Evolutionary conservation across 805 yeast genomes (phyloP).

Genomic region (Myxozyma kluyveri): DNA sequence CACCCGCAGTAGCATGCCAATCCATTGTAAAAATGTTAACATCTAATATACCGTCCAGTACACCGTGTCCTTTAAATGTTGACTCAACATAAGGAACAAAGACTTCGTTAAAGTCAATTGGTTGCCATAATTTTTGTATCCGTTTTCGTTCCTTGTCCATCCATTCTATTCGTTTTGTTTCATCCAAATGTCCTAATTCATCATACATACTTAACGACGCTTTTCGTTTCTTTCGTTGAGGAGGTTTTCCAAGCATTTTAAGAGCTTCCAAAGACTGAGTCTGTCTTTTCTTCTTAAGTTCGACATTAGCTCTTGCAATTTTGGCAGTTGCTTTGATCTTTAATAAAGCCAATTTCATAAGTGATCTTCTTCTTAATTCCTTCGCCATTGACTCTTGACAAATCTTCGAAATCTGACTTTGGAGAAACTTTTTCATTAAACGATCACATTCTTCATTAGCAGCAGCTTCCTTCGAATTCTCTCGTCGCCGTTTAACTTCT

Average conservation of each 20-base stretch:
- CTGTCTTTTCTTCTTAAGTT: conserved; percentile 41
- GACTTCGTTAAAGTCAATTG: conserved; percentile 43
- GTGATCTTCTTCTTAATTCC: conserved; percentile 36
- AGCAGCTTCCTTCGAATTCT: conserved; percentile 41
- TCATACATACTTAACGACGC: conserved; percentile 7
- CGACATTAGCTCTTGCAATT: conserved; percentile 31
- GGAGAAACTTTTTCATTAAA: not conserved
- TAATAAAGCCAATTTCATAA: conserved; percentile 39
- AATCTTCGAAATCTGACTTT: conserved; percentile 40
- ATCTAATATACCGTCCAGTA: conserved; percentile 35
- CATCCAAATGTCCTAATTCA: conserved; percentile 29
- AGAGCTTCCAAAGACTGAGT: conserved; percentile 39
- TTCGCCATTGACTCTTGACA: conserved; percentile 49
- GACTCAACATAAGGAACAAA: conserved; percentile 36
- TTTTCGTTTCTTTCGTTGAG: conserved; percentile 6
- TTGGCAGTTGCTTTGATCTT: conserved; percentile 39
- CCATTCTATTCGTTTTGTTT: conserved; percentile 19
- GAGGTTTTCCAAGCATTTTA: conserved; percentile 24
- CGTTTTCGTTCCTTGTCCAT: conserved; percentile 38
- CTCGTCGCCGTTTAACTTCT: conserved; percentile 29
- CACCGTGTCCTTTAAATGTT: conserved; percentile 35
- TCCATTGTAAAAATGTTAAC: conserved; percentile 48
- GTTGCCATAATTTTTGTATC: conserved; percentile 49
- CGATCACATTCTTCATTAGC: conserved; percentile 40
- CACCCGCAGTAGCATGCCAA: conserved; percentile 48